Percentiles rank a stretch among this genome's conserved stretches.
phyloP scores from a whole-genome alignment of 2,329 filamentous ascomycete genomes.

The Stagonosporopsis cucurbitacearum region DNA sequence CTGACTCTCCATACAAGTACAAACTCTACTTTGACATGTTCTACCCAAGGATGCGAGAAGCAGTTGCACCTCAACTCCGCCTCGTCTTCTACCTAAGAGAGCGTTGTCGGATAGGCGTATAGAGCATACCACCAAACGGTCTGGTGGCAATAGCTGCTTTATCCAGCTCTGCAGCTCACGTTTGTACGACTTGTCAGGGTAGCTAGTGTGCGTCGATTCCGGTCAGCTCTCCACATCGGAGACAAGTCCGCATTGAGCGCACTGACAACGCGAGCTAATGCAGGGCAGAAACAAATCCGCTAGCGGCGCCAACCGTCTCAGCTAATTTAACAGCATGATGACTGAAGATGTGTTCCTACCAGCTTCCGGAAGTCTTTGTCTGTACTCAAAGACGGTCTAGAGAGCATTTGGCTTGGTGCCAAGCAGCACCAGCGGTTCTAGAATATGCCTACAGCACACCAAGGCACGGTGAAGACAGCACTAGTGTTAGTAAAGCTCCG shows the following conservation, averaged over 20 bases:
- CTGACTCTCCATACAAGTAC: no score
- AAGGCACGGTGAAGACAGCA: background rate
- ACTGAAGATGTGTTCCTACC: background rate
- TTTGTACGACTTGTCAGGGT: no score
- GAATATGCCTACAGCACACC: background rate
- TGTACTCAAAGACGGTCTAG: background rate
- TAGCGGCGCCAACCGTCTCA: background rate
- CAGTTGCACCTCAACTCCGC: no score
- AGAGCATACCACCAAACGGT: no score
- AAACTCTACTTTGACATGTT: no score
- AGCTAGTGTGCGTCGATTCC: no score
- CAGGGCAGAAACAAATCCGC: background rate
- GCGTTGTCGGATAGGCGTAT: no score
- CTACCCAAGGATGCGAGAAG: no score
- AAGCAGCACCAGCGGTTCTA: background rate
- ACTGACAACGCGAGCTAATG: background rate
- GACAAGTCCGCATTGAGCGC: background rate
- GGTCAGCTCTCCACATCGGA: no score
- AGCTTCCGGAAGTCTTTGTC: background rate
- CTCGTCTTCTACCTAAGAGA: no score
- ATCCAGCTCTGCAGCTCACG: no score
- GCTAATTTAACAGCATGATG: background rate
- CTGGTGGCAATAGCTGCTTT: no score
- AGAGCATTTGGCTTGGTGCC: background rate
- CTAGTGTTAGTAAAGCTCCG: background rate